phyloP scores from a whole-genome alignment of 768 basidiomycete species.

The Psilocybe subaeruginosa region DNA sequence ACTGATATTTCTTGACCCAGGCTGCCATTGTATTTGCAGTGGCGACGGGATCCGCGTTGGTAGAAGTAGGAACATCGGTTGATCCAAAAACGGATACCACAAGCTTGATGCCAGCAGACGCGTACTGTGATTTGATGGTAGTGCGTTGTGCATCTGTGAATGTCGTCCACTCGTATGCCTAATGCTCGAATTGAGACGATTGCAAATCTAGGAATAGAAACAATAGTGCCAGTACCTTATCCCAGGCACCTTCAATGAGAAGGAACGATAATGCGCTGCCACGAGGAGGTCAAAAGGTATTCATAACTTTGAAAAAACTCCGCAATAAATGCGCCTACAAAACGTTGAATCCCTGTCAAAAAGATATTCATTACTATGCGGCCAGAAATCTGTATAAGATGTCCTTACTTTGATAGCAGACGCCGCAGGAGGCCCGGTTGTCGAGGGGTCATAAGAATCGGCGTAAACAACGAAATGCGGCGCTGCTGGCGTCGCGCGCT shows the following conservation, averaged over 20 bases:
- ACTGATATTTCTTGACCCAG: constrained; percentile 60
- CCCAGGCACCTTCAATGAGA: constrained; percentile 55
- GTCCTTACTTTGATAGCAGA: constrained; percentile 43
- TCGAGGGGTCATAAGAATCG: constrained; percentile 42
- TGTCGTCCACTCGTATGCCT: constrained; percentile 55
- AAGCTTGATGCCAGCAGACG: constrained; percentile 61
- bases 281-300: neutral
- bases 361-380: neutral
- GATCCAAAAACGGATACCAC: constrained; percentile 67
- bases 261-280: constrained; percentile 55
- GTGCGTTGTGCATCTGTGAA: constrained; percentile 48
- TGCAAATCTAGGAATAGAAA: neutral
- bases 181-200: constrained; percentile 11
- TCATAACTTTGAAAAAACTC: neutral
- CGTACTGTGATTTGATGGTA: constrained; percentile 53
- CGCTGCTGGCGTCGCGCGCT: constrained; percentile 43
- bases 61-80: constrained; percentile 57
- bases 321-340: constrained; percentile 40
- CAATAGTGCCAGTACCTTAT: constrained; percentile 42
- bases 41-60: constrained; percentile 58
- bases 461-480: constrained; percentile 55
- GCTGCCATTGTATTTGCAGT: constrained; percentile 68
- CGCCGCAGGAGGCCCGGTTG: constrained; percentile 49
- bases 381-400: neutral
- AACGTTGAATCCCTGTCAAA: constrained; percentile 56